Evolutionary conservation across 345 rosid species (phyloP).

Genomic region (Zanthoxylum bungeanum): DNA sequence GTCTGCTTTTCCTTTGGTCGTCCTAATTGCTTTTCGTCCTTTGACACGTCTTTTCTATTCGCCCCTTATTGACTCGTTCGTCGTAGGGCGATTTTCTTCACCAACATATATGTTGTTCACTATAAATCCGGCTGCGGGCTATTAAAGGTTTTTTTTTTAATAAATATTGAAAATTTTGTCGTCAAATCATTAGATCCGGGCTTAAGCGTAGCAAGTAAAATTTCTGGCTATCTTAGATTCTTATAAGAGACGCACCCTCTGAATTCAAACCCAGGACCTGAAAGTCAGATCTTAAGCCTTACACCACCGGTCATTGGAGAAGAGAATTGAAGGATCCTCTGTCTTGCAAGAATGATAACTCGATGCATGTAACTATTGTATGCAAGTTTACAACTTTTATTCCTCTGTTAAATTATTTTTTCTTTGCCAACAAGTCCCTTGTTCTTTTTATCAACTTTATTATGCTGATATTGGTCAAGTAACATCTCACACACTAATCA

Average conservation of each 20-base stretch:
- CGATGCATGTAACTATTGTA: background rate
- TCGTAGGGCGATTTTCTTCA: no score
- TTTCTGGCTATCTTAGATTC: no score
- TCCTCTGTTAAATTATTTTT: background rate
- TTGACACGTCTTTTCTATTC: no score
- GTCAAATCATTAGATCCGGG: no score
- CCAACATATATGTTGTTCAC: background rate
- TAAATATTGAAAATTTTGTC: no score
- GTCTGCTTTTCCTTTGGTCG: no score
- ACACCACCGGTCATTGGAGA: slow-evolving; percentile 51
- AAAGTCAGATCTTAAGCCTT: no score
- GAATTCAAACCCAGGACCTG: slow-evolving; percentile 84
- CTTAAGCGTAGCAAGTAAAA: no score
- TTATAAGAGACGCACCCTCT: no score
- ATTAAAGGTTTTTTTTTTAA: background rate
- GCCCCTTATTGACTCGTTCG: no score
- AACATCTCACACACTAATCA: background rate
- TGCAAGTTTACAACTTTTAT: slow-evolving; percentile 14
- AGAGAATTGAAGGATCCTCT: slow-evolving; percentile 77
- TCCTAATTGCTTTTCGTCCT: no score
- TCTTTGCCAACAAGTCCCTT: background rate
- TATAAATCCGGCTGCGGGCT: background rate
- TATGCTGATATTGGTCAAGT: background rate
- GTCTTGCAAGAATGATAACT: slow-evolving; percentile 60
- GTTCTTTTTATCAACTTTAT: background rate